Evolutionary conservation across 305 asterid genomes (phyloP).

Genomic region (Euphrasia arctica): DNA sequence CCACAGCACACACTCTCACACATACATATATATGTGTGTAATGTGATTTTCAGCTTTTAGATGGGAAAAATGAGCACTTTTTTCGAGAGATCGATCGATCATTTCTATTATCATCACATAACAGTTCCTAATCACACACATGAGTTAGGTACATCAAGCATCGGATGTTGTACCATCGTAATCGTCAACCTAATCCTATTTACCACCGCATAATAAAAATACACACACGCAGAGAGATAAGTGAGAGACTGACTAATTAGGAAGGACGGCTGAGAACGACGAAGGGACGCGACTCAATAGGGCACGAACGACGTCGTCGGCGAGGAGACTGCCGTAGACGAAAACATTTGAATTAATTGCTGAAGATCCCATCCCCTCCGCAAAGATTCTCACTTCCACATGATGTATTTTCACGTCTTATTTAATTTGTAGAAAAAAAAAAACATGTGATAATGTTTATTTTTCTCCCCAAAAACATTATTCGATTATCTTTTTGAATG

Average conservation of each 20-base stretch:
- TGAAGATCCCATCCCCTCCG: conserved; percentile 37
- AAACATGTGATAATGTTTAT: too few species aligned
- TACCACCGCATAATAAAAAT: neutral
- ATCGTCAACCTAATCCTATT: neutral
- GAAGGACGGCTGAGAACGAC: conserved; percentile 59
- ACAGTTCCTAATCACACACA: neutral
- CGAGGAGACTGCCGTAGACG: conserved; percentile 87
- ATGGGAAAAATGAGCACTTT: neutral
- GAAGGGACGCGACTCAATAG: conserved; percentile 76
- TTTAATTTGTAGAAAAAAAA: too few species aligned
- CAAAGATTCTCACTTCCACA: too few species aligned
- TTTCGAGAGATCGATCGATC: neutral
- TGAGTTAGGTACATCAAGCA: neutral
- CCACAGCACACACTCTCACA: neutral
- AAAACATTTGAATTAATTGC: conserved; percentile 50
- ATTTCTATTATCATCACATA: neutral
- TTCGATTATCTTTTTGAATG: too few species aligned
- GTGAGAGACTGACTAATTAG: conserved; percentile 47
- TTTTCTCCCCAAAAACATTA: too few species aligned
- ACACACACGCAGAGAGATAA: neutral
- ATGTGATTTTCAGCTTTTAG: neutral
- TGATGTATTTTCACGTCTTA: too few species aligned
- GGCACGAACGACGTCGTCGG: conserved; percentile 76
- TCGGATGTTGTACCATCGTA: neutral
- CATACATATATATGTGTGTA: too few species aligned